These are phyloP conservation scores for Fennellomyces sp. DNA, from an alignment of 371 early-diverging fungal genomes.

Conservation along the genomic window DNA sequence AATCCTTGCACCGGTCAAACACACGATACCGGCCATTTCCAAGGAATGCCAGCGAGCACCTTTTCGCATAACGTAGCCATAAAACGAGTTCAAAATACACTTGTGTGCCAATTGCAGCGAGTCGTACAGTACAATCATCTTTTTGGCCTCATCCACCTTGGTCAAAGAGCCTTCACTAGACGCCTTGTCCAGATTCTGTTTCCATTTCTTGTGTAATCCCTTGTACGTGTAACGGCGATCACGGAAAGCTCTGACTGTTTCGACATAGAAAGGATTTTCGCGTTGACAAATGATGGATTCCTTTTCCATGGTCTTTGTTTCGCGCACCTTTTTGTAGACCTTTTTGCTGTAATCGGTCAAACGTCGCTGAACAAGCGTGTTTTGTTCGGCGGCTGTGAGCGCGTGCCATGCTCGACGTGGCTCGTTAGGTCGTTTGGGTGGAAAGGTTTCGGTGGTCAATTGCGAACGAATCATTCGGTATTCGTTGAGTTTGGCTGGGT, in stretches of 20 bases:
- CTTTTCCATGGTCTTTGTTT: constrained; percentile 78
- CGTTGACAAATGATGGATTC: constrained; percentile 97
- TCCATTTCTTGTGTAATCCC: constrained; percentile 90
- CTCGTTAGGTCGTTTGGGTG: constrained; percentile 52
- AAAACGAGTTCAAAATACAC: constrained; percentile 99
- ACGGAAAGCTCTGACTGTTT: constrained; percentile 97
- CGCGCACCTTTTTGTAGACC: constrained; percentile 86
- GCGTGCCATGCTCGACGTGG: constrained; percentile 72
- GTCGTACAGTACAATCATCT: constrained; percentile 95
- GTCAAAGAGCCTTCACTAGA: constrained; percentile 63
- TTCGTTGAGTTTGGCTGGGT: constrained; percentile 90
- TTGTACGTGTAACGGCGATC: constrained; percentile 99
- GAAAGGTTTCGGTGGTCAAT: constrained; percentile 82
- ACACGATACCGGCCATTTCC: constrained; percentile 99
- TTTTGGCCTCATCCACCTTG: constrained; percentile 86
- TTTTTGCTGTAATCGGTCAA: constrained; percentile 89
- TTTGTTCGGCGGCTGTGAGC: constrained; percentile 69
- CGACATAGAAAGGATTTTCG: constrained; percentile 99
- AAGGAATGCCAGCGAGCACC: constrained; percentile 99
- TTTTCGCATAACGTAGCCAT: constrained; percentile 99
- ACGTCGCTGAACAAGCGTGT: constrained; percentile 77
- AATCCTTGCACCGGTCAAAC: constrained; percentile 96
- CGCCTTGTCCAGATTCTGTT: constrained; percentile 82
- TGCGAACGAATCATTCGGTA: constrained; percentile 91
- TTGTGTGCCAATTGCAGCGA: constrained; percentile 99